These are phyloP conservation scores for Erodium texanum DNA, from an alignment of 441 rosid species.

Conservation along the genomic window DNA sequence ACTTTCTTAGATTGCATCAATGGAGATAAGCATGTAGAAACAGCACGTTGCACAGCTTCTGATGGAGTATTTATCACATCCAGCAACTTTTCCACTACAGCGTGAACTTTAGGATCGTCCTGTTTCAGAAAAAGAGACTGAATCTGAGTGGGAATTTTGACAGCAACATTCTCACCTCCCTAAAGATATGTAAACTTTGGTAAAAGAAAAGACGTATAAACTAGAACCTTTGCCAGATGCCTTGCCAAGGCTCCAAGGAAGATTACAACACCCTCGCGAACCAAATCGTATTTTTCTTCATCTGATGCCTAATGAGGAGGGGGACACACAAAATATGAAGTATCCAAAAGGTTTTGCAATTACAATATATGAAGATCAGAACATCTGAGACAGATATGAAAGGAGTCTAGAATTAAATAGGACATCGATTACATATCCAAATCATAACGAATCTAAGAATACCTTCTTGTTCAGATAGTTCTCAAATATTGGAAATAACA, in stretches of 20 bases:
- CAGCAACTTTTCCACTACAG: slow-evolving; percentile 91
- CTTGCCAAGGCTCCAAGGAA: slow-evolving; percentile 96
- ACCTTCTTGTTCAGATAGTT: slow-evolving; percentile 96
- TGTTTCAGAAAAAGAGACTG: slow-evolving; percentile 28
- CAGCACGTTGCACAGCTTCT: slow-evolving; percentile 99
- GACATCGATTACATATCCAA: neutral
- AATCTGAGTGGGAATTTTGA: slow-evolving; percentile 13
- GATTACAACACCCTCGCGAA: slow-evolving; percentile 98
- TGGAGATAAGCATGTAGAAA: slow-evolving; percentile 85
- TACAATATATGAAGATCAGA: slow-evolving; percentile 7
- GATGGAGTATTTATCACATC: slow-evolving; percentile 97
- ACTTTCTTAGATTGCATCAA: slow-evolving; percentile 76
- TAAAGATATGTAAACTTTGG: neutral
- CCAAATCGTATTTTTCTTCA: slow-evolving; percentile 91
- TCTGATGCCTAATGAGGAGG: slow-evolving; percentile 58
- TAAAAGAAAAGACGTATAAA: slow-evolving; percentile 11
- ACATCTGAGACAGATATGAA: neutral
- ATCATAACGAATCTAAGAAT: neutral
- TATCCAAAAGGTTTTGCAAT: slow-evolving; percentile 3
- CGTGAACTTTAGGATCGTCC: slow-evolving; percentile 96
- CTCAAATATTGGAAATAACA: slow-evolving; percentile 94
- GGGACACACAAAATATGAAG: slow-evolving; percentile 10
- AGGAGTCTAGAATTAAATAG: neutral
- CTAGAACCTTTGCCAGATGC: slow-evolving; percentile 70
- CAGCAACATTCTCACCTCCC: neutral